Percentiles rank a stretch among this genome's conserved stretches.
Evolutionary conservation across 495 filamentous ascomycete species (phyloP).

Genomic region (Penicillium dipodomyicola): DNA sequence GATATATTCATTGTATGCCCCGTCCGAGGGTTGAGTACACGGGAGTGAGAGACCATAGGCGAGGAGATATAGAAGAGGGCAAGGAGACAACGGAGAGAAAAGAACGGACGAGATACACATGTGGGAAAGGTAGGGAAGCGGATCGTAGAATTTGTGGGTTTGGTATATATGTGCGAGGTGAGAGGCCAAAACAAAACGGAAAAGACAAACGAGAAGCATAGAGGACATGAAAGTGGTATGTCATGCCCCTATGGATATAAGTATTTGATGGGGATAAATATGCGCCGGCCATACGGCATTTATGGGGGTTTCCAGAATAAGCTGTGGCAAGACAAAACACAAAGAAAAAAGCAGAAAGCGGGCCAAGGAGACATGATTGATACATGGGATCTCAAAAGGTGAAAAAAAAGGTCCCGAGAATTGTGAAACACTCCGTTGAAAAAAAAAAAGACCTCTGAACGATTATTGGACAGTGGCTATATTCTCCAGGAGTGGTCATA

Average conservation of each 20-base stretch:
- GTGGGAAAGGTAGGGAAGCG: slow-evolving; percentile 7
- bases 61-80: slow-evolving; percentile 6
- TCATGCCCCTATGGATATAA: slow-evolving; percentile 14
- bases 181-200: not conserved
- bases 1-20: slow-evolving; percentile 32
- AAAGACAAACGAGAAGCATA: slow-evolving; percentile 10
- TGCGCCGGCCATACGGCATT: slow-evolving; percentile 30
- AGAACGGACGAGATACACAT: slow-evolving; percentile 24
- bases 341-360: slow-evolving; percentile 20
- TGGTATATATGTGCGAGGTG: slow-evolving; percentile 16
- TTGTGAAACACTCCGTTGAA: slow-evolving; percentile 16
- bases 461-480: slow-evolving; percentile 4
- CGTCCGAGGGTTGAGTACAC: slow-evolving; percentile 25
- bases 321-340: slow-evolving; percentile 10
- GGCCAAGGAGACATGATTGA: slow-evolving; percentile 33
- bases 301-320: slow-evolving; percentile 26
- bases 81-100: slow-evolving; percentile 12
- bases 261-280: slow-evolving; percentile 18
- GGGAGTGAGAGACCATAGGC: slow-evolving; percentile 15
- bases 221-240: slow-evolving; percentile 9
- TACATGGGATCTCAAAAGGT: slow-evolving; percentile 28
- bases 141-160: slow-evolving; percentile 15
- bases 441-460: slow-evolving; percentile 16
- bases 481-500: slow-evolving; percentile 20
- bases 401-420: slow-evolving; percentile 24